Conservation (phyloP, 192 early-diverging fungal species). For the Mortierella alpina region DNA sequence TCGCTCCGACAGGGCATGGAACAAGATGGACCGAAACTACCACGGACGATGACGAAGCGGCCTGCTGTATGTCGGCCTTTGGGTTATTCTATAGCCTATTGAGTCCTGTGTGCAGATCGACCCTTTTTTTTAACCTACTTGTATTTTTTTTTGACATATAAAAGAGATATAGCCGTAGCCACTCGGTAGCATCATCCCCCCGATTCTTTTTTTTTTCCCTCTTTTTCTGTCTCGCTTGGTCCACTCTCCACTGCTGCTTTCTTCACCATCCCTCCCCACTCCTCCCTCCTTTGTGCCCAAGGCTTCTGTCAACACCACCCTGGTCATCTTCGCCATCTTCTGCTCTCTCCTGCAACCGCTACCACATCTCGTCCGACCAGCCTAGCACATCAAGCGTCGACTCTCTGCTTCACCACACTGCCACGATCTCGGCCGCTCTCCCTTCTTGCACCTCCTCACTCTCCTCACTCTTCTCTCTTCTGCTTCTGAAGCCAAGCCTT, state of each 20-base stretch:
- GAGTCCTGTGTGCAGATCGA: neutral
- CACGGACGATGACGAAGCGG: neutral
- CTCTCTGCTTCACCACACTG: no score
- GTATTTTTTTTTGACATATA: neutral
- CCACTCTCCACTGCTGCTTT: neutral
- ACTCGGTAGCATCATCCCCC: neutral
- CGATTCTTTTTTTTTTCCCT: neutral
- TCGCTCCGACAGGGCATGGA: slow-evolving; percentile 11
- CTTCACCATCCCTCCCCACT: neutral
- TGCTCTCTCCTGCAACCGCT: no score
- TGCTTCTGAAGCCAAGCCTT: neutral
- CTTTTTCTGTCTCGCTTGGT: neutral
- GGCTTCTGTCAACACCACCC: neutral
- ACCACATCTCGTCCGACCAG: no score
- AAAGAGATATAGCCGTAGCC: neutral
- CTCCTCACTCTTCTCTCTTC: neutral
- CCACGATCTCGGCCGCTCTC: no score
- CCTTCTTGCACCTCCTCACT: neutral
- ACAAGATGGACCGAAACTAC: slow-evolving; percentile 17
- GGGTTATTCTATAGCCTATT: neutral
- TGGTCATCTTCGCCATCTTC: no score
- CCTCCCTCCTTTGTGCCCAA: neutral
- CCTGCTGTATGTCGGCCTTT: neutral
- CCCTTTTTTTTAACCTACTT: neutral
- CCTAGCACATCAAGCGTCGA: no score